Percentiles rank a stretch among this genome's conserved stretches.
Evolutionary conservation across 805 yeast species (phyloP).

Genomic region (Kazachstania africana): DNA sequence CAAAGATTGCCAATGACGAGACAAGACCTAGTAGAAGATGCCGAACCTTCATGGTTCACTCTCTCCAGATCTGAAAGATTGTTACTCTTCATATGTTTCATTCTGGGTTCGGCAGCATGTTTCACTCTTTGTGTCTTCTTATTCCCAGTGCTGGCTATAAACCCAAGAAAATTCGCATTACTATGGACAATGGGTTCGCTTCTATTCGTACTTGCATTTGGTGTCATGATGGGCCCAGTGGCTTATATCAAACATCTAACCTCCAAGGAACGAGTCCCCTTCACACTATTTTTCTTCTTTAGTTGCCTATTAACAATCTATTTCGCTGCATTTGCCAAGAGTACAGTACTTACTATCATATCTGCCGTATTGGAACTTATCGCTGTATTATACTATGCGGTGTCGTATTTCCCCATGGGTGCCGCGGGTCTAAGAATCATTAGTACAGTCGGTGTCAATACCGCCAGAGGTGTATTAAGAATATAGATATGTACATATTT

Average conservation of each 20-base stretch:
- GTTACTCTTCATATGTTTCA: slow-evolving; percentile 63
- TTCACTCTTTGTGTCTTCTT: slow-evolving; percentile 71
- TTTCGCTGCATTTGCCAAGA: slow-evolving; percentile 54
- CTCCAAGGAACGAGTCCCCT: slow-evolving; percentile 66
- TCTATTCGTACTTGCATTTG: slow-evolving; percentile 79
- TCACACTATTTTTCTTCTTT: slow-evolving; percentile 70
- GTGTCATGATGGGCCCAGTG: slow-evolving; percentile 85
- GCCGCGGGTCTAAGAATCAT: slow-evolving; percentile 58
- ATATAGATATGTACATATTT: slow-evolving; percentile 1
- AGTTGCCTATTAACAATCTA: slow-evolving; percentile 70
- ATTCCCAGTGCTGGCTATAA: slow-evolving; percentile 79
- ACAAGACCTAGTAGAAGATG: slow-evolving; percentile 32
- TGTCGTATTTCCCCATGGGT: slow-evolving; percentile 94
- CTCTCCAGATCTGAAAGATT: slow-evolving; percentile 71
- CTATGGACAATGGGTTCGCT: slow-evolving; percentile 88
- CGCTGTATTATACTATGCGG: slow-evolving; percentile 81
- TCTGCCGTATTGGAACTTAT: slow-evolving; percentile 68
- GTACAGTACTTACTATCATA: slow-evolving; percentile 64
- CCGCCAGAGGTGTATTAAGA: slow-evolving; percentile 32
- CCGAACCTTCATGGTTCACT: slow-evolving; percentile 67
- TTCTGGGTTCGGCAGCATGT: slow-evolving; percentile 68
- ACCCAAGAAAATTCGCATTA: slow-evolving; percentile 84
- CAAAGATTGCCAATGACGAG: slow-evolving; percentile 53
- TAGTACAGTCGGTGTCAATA: slow-evolving; percentile 43
- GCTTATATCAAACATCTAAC: slow-evolving; percentile 63